Conservation (phyloP, 1,284 basidiomycete genomes). For the Melampsora larici-populina region DNA sequence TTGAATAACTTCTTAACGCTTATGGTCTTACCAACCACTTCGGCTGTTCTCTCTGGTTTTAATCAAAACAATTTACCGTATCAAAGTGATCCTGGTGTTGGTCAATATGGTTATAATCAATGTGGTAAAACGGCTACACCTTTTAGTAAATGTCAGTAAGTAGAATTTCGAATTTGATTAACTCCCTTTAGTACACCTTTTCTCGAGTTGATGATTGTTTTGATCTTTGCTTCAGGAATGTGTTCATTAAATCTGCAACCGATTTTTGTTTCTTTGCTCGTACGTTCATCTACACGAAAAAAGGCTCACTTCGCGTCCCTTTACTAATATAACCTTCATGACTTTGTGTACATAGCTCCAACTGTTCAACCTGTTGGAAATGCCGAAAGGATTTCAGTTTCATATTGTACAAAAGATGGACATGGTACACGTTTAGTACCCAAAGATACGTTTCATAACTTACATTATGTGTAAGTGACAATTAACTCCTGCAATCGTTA, state of each 20-base stretch:
- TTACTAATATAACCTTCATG: background rate
- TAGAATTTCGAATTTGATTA: background rate
- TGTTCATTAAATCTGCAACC: constrained; percentile 25
- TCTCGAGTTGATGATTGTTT: background rate
- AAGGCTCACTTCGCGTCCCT: background rate
- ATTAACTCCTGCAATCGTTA: no score
- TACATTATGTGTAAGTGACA: constrained; percentile 47
- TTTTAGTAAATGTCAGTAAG: constrained; percentile 39
- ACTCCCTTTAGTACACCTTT: background rate
- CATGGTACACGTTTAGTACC: constrained; percentile 53
- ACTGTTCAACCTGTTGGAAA: constrained; percentile 47
- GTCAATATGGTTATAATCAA: constrained; percentile 38
- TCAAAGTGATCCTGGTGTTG: constrained; percentile 16
- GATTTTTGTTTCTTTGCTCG: constrained; percentile 42
- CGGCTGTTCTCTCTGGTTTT: constrained; percentile 24
- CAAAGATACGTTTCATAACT: constrained; percentile 48
- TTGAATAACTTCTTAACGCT: no score
- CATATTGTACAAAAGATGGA: constrained; percentile 51
- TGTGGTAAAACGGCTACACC: constrained; percentile 24
- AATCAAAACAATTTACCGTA: constrained; percentile 24
- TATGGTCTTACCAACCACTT: background rate
- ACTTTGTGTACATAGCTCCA: constrained; percentile 6
- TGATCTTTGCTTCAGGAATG: constrained; percentile 13
- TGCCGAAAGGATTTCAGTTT: constrained; percentile 48
- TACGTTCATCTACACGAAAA: background rate